Evolutionary conservation across 2,329 filamentous ascomycete species (phyloP), one percentile per base, ranked within the genome.

Genomic region (Mycogone perniciosa): DNA sequence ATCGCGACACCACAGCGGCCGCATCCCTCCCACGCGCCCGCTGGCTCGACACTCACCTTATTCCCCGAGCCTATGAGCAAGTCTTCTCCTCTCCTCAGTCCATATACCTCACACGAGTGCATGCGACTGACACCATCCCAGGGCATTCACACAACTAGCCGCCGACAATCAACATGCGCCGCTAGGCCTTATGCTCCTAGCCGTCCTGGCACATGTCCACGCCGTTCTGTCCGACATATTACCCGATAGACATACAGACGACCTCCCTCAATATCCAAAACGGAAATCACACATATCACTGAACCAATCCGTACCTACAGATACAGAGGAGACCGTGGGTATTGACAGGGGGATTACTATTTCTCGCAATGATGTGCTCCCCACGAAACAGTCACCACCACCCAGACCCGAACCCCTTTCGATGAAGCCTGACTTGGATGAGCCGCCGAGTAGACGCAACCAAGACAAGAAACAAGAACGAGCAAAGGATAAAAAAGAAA

Each of bases 81-180:
- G 66, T 59, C 29, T 10, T 27, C n/a, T n/a, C 43, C 37, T 11
- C 26, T 34, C 31, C 27, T 9, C 39, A n/a, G 6, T n/a, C 31
- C 3, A 27, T 6, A 26, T 31, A 44, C 31, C 2, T 9, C 3
- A 40, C 13, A 5, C 33, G 26, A n/a, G 6, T 2, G 9, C 37
- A 11, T 10, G 37, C 37, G 13, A 39, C 11, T 20, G 8, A 45
- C 2, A n/a, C 10, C 11, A 9, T 7, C 20, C 33, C 50, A 83
- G 79, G 5, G 71, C 80, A 1, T 91, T 92, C 64, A 82, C 83
- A 1, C 84, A 84, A 55, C 70, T 92, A 39, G 71, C 85, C 4
- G 83, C 84, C 13, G 86, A 91, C 64, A 80, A 77, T 33, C 87
- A 89, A 60, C 88, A 88, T 65, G 81, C 87, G 2, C 73, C 82